A percentile compares a stretch with the other conserved stretches of the same genome.
phyloP scores from a whole-genome alignment of 73 alveolate species.

The Halteria grandinella region DNA sequence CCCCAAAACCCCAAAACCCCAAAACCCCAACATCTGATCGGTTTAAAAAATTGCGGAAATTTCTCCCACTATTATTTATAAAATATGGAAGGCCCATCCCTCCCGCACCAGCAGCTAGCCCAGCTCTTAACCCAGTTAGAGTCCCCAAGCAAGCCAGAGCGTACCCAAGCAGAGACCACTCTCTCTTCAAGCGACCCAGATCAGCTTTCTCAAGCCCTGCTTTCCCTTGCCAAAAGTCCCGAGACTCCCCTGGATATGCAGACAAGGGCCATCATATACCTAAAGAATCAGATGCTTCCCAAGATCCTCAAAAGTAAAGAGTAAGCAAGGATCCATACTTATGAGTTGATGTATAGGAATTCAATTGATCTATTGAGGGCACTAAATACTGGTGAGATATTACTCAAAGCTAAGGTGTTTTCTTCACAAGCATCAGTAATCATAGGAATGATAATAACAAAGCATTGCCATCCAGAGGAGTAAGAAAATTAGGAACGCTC shows the following conservation, averaged over 20 bases:
- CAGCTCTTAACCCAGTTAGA: not conserved
- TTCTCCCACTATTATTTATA: too few species aligned
- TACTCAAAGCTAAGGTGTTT: not conserved
- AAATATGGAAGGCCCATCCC: too few species aligned
- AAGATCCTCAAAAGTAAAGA: slow-evolving; percentile 12
- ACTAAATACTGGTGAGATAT: not conserved
- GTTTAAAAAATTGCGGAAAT: too few species aligned
- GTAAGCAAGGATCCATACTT: not conserved
- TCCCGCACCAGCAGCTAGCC: not conserved
- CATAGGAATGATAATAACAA: slow-evolving; percentile 26
- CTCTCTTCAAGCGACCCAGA: not conserved
- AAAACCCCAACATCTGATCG: too few species aligned
- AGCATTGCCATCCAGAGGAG: slow-evolving; percentile 31
- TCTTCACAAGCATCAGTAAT: slow-evolving; percentile 26
- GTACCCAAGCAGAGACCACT: not conserved
- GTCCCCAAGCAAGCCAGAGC: not conserved
- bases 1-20: too few species aligned
- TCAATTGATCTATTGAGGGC: not conserved
- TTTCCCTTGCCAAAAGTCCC: not conserved
- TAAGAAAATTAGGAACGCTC: not conserved
- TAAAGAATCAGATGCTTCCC: slow-evolving; percentile 32
- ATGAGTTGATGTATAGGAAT: not conserved
- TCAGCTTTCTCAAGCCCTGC: not conserved
- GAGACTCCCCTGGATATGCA: not conserved
- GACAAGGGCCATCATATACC: slow-evolving; percentile 21